Percentiles rank a stretch among this genome's conserved stretches.
Evolutionary conservation across 2,329 filamentous ascomycete genomes (phyloP).

Genomic region (Monosporascus cannonballus): DNA sequence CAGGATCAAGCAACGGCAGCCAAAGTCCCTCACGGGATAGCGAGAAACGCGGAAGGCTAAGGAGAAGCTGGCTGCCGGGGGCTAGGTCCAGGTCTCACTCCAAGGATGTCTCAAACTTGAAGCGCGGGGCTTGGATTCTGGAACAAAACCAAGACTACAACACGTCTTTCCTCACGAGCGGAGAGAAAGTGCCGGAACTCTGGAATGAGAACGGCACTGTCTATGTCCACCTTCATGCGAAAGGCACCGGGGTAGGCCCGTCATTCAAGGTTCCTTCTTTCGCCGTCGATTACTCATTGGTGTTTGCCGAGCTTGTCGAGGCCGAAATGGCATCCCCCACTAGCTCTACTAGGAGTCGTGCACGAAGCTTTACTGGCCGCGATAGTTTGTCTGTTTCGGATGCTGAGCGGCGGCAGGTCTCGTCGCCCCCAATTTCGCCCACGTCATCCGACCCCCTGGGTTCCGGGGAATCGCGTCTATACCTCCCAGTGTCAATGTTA

Average conservation of each 20-base stretch:
- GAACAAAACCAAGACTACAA: constrained; percentile 53
- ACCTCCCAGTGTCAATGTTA: constrained; percentile 43
- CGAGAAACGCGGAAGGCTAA: constrained; percentile 35
- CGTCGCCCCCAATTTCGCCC: constrained; percentile 31
- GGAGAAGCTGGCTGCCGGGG: constrained; percentile 49
- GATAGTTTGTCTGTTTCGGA: constrained; percentile 44
- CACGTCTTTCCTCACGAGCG: constrained; percentile 41
- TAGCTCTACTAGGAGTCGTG: constrained; percentile 26
- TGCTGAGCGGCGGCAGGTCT: constrained; percentile 33
- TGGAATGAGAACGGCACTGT: constrained; percentile 58
- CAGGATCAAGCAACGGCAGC: constrained; percentile 32
- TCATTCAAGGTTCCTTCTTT: constrained; percentile 56
- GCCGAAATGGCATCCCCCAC: constrained; percentile 32
- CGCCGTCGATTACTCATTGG: constrained; percentile 46
- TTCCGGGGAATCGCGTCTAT: constrained; percentile 42
- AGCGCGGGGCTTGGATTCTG: constrained; percentile 46
- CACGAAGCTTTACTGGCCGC: constrained; percentile 41
- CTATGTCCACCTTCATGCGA: constrained; percentile 51
- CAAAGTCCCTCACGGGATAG: constrained; percentile 35
- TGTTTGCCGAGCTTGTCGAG: constrained; percentile 48
- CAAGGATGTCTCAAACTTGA: constrained; percentile 22
- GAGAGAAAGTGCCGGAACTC: constrained; percentile 58
- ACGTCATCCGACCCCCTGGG: constrained; percentile 28
- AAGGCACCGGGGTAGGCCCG: constrained; percentile 41
- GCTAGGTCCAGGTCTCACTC: constrained; percentile 47